Evolutionary conservation across 306 rosid species (phyloP), one percentile per base, ranked within the genome.

Genomic region (Leucaena leucocephala): DNA sequence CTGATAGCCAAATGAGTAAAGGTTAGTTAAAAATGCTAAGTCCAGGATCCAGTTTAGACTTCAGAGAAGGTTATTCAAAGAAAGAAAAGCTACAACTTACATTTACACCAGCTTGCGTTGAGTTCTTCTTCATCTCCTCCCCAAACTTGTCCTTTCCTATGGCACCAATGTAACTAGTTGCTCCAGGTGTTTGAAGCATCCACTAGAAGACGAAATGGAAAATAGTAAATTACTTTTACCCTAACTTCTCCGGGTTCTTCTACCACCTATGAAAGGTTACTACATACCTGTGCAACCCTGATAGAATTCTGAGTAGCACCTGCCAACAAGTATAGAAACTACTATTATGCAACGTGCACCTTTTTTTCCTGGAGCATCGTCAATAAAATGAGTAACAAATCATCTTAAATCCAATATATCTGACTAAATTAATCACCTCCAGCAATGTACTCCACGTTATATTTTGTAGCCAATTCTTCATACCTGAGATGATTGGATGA

Each of bases 231-330:
- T 71, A 80, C 14, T 40, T 34, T 57, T 14, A 64, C 58, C 17
- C 8, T 67, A 69, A 69, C 57, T 57, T 73, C 34, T 74, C 16
- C 65, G 48, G 74, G 57, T 45, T 78, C 49, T 48, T 34, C 63
- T 55, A 57, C 42, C 16, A 38, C 3, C 4, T n/a, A 44, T 39
- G 50, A 43, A 59, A 70, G 68, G 22, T 36, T 74, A 54, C 39
- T 57, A 68, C 82, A 73, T 81, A 95, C 98, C 93, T 92, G 98
- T 48, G 98, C 97, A 85, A 95, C 94, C 91, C 42, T 90, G 70
- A 95, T 92, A 50, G 97, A 90, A 85, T 95, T 95, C 65, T 91
- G 98, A 74, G 98, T 92, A 54, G 98, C 97, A 68, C 98, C 98
- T 94, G 80, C 79, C 71, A 77, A 71, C 19, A 45, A 81, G 62